These are phyloP conservation scores for Myriosclerotinia duriaeana DNA, from an alignment of 2,329 filamentous ascomycete genomes.

Conservation along the genomic window DNA sequence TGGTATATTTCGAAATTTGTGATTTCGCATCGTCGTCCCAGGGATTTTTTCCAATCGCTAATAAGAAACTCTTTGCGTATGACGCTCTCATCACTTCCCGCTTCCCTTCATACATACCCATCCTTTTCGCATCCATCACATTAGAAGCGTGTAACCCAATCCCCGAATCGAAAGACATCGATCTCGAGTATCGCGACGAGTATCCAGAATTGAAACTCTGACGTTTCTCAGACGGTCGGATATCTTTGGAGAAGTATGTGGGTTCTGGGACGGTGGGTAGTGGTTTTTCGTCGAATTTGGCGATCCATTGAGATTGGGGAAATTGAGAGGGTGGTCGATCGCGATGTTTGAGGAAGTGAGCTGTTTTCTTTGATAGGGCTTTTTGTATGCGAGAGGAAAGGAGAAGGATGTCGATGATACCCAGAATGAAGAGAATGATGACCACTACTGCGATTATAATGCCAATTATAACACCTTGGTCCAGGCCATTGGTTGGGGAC, in stretches of 20 bases:
- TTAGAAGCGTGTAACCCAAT: not conserved
- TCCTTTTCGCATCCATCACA: not conserved
- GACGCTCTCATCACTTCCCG: not conserved
- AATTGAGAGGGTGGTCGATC: not conserved
- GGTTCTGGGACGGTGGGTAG: not conserved
- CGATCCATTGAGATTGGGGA: not conserved
- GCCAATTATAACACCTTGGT: conserved; percentile 5
- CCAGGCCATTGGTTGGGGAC: not conserved
- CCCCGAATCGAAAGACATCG: conserved; percentile 5
- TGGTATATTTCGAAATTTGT: not conserved
- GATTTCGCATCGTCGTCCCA: conserved; percentile 6
- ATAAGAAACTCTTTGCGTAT: not conserved
- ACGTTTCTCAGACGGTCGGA: not conserved
- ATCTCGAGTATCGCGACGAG: conserved; percentile 14
- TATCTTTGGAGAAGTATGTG: conserved; percentile 1
- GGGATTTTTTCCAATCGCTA: not conserved
- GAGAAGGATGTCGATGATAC: conserved; percentile 6
- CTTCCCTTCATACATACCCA: no score
- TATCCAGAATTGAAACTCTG: conserved; percentile 5
- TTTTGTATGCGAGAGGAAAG: not conserved
- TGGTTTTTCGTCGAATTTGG: not conserved
- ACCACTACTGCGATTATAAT: not conserved
- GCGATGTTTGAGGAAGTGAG: not conserved
- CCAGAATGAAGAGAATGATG: not conserved
- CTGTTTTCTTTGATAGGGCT: not conserved